phyloP scores from a whole-genome alignment of 192 early-diverging fungal species.

The Backusella sp. region DNA sequence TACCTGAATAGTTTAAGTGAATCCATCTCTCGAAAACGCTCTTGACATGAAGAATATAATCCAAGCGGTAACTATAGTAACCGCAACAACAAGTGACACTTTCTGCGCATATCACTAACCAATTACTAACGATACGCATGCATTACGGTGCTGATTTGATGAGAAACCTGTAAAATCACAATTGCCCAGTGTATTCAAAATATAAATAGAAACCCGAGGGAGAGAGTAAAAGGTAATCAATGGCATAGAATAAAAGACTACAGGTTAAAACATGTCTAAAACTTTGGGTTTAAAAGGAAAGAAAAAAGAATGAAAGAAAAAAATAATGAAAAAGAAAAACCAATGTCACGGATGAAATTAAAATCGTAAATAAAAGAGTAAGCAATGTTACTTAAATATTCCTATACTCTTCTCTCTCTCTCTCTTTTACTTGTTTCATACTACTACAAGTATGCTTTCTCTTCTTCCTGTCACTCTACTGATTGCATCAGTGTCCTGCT shows the following conservation, averaged over 20 bases:
- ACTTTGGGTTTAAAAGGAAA: not conserved
- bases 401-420: not conserved
- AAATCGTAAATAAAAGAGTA: not conserved
- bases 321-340: not conserved
- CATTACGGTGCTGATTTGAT: not conserved
- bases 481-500: not conserved
- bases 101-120: not conserved
- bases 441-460: not conserved
- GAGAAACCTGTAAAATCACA: not conserved
- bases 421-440: not conserved
- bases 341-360: not conserved
- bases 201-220: not conserved
- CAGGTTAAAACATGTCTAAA: not conserved
- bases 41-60: not conserved
- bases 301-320: not conserved
- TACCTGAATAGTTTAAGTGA: not conserved
- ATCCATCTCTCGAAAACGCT: not conserved
- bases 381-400: constrained; percentile 1
- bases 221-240: not conserved
- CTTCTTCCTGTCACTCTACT: not conserved
- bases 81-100: not conserved
- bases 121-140: not conserved
- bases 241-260: not conserved
- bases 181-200: not conserved
- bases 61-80: not conserved